Evolutionary conservation across 257 asterid species (phyloP), one percentile per base, ranked within the genome.

Genomic region (Capsicum baccatum): DNA sequence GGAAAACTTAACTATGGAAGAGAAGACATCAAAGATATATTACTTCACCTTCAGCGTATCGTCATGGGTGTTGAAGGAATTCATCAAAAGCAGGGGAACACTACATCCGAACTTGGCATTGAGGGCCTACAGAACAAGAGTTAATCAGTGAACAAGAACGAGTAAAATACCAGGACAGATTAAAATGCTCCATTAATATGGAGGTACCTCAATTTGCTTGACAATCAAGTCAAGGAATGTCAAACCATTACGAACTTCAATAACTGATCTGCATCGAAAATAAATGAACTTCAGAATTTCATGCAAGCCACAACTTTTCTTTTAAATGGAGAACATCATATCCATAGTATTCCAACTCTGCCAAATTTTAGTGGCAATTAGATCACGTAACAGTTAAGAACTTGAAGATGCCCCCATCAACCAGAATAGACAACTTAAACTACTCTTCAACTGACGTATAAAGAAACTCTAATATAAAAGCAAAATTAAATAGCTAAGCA

Each of bases 31-130:
- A 78, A 78, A 69, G 71, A 52, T 17, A 11, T 56, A 26, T 54
- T 81, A 48, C 54, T 85, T 89, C 84, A 97, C 99, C 99, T 97
- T 97, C 82, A 83, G 85, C 80, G 99, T 97, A 80, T 97, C 99
- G 87, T 97, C 99, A 79, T 97, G 99, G 78, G 99, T 97, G 88
- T 97, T 97, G 94, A 97, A 97, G 67, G 99, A 97, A 89, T 97
- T 97, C 99, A 97, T 97, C 74, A 97, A 87, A 84, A 97, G 94
- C 90, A 97, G 91, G 79, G 99, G 99, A 79, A 97, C 99, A 68
- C 39, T 94, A 89, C 98, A 97, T 66, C 99, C 99, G 50, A 94
- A 97, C 83, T 91, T 94, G 84, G 88, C 86, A 89, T 95, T 95
- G 83, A 97, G 98, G 63, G 87, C 88, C 99, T 97, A 91, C 91